Percentiles rank a stretch among this genome's conserved stretches.
These are phyloP conservation scores for Carallia pectinifolia DNA, from an alignment of 345 rosid species.

Conservation along the genomic window DNA sequence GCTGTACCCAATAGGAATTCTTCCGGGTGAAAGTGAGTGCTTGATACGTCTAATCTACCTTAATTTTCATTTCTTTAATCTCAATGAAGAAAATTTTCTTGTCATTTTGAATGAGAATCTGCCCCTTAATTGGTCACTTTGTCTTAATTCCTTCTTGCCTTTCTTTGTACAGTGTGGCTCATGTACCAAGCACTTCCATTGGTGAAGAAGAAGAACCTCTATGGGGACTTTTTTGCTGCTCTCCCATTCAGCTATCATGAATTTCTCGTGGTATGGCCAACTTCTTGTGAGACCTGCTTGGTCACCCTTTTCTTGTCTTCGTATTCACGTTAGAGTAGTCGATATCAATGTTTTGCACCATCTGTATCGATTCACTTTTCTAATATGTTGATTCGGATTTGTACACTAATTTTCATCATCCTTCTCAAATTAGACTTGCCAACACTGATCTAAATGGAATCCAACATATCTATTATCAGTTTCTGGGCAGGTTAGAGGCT, in stretches of 20 bases:
- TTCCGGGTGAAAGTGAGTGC: constrained; percentile 77
- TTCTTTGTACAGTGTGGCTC: constrained; percentile 56
- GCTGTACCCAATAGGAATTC: constrained; percentile 65
- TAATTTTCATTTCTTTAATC: neutral
- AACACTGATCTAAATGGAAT: too few species aligned
- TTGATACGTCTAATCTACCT: neutral
- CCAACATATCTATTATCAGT: too few species aligned
- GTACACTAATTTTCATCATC: too few species aligned
- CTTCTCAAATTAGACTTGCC: too few species aligned
- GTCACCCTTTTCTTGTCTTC: neutral
- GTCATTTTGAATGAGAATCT: neutral
- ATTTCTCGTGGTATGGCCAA: constrained; percentile 51
- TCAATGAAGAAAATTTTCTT: neutral
- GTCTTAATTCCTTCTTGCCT: neutral
- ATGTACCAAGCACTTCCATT: constrained; percentile 76
- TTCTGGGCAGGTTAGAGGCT: too few species aligned
- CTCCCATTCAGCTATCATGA: constrained; percentile 62
- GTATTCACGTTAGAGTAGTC: neutral
- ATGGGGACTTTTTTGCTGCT: constrained; percentile 43
- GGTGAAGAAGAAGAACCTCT: constrained; percentile 57
- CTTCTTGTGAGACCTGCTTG: constrained; percentile 6
- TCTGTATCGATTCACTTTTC: too few species aligned
- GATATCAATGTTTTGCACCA: too few species aligned
- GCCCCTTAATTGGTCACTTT: neutral
- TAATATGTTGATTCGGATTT: too few species aligned